Evolutionary conservation across 1,284 basidiomycete genomes (phyloP).

Genomic region (Cryptococcus floricola): DNA sequence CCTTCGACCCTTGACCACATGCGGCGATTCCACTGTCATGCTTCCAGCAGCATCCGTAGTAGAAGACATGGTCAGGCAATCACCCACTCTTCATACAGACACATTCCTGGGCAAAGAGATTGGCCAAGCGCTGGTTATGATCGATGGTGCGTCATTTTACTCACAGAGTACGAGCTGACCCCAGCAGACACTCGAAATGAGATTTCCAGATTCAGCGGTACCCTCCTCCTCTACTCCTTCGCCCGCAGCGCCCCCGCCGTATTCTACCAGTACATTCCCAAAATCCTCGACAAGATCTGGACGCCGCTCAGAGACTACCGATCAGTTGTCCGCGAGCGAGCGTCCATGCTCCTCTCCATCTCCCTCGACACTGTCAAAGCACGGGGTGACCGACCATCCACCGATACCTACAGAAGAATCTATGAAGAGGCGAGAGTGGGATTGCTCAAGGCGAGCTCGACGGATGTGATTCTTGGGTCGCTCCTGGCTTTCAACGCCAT

Average conservation of each 20-base stretch:
- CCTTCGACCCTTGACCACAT: conserved; percentile 43
- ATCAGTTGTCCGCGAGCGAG: conserved; percentile 75
- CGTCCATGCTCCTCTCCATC: conserved; percentile 81
- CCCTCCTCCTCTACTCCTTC: conserved; percentile 81
- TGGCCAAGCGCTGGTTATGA: conserved; percentile 42
- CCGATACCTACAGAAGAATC: conserved; percentile 66
- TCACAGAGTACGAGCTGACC: conserved; percentile 3
- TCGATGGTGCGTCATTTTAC: conserved; percentile 33
- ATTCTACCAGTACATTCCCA: conserved; percentile 78
- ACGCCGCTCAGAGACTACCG: conserved; percentile 79
- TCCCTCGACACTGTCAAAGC: conserved; percentile 78
- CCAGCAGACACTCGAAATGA: conserved; percentile 43
- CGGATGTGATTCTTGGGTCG: conserved; percentile 86
- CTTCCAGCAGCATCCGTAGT: conserved; percentile 42
- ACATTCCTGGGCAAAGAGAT: conserved; percentile 48
- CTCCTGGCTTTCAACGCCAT: conserved; percentile 89
- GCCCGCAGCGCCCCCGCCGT: conserved; percentile 78
- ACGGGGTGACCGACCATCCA: conserved; percentile 45
- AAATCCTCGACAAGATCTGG: conserved; percentile 87
- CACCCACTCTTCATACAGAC: conserved; percentile 44
- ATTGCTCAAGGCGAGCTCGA: conserved; percentile 66
- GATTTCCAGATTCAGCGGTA: conserved; percentile 45
- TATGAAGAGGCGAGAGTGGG: conserved; percentile 86
- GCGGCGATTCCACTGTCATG: conserved; percentile 48
- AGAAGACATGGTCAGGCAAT: conserved; percentile 48